These are phyloP conservation scores for Suillus fuscotomentosus DNA, from an alignment of 768 basidiomycete species.

Conservation along the genomic window DNA sequence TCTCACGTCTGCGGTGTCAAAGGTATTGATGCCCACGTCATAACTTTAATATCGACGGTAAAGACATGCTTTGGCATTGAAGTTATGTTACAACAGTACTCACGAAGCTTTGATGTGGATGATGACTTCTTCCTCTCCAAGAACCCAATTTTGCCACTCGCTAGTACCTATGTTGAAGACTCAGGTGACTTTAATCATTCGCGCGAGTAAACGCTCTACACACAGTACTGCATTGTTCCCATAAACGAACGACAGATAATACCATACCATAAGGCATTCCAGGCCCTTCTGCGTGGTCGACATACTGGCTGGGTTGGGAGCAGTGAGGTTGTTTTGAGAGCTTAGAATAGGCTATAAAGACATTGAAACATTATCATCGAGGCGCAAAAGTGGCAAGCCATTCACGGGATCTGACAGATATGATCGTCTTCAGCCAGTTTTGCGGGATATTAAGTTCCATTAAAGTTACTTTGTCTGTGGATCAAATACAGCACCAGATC, in stretches of 20 bases:
- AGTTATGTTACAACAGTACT: not conserved
- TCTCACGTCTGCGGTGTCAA: constrained; percentile 52
- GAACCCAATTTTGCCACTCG: constrained; percentile 32
- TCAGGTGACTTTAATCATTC: not conserved
- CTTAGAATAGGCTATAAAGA: too few relatives aligned
- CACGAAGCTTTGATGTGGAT: constrained; percentile 37
- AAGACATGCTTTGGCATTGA: not conserved
- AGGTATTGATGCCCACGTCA: constrained; percentile 61
- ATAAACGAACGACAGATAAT: constrained; percentile 19
- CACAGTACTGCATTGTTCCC: constrained; percentile 34
- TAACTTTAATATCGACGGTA: constrained; percentile 28
- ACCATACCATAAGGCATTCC: too few relatives aligned
- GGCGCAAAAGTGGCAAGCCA: too few relatives aligned
- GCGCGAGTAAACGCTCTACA: not conserved
- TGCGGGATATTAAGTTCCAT: too few relatives aligned
- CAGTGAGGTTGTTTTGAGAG: too few relatives aligned
- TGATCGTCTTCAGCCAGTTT: too few relatives aligned
- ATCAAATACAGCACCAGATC: too few relatives aligned
- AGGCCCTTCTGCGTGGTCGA: too few relatives aligned
- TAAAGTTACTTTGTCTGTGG: too few relatives aligned
- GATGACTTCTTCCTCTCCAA: constrained; percentile 35
- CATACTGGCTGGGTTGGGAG: too few relatives aligned
- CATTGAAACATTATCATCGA: too few relatives aligned
- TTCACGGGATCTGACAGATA: too few relatives aligned
- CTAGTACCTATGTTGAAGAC: not conserved